Percentiles rank a stretch among this genome's conserved stretches.
phyloP scores from a whole-genome alignment of 805 yeast species.

The Schizosaccharomyces cryophilus region DNA sequence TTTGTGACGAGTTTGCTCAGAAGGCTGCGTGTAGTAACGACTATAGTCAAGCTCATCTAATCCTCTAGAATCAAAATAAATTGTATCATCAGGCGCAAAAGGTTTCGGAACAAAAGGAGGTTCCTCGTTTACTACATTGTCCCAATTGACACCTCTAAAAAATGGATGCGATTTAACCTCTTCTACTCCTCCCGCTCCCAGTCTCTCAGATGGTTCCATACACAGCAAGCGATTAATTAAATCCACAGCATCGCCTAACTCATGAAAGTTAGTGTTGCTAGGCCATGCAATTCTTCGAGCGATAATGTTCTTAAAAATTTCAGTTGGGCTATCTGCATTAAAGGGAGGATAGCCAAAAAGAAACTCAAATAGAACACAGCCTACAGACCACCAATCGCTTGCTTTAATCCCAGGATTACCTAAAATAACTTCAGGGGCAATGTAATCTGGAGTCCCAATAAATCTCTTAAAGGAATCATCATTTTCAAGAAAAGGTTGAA shows the following conservation, averaged over 20 bases:
- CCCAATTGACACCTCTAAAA: neutral
- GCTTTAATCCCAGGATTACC: conserved; percentile 64
- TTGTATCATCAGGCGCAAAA: neutral
- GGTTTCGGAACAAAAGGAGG: neutral
- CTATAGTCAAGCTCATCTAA: conserved; percentile 17
- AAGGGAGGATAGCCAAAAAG: conserved; percentile 88
- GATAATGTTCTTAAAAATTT: conserved; percentile 55
- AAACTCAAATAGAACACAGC: conserved; percentile 83
- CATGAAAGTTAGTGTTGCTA: conserved; percentile 37
- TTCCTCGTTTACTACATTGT: neutral
- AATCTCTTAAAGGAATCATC: conserved; percentile 25
- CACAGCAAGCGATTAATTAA: conserved; percentile 38
- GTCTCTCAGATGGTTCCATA: conserved; percentile 26
- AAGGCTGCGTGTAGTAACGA: neutral
- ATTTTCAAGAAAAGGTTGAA: conserved; percentile 42
- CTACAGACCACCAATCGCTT: conserved; percentile 98
- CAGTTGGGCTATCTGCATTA: conserved; percentile 53
- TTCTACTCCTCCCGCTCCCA: neutral
- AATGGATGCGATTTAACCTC: conserved; percentile 1
- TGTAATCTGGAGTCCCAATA: conserved; percentile 93
- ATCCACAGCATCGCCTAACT: conserved; percentile 53
- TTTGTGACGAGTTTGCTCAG: neutral
- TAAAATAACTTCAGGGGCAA: conserved; percentile 84
- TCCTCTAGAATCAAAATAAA: conserved; percentile 25
- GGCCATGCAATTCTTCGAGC: conserved; percentile 71